A percentile compares a stretch with the other conserved stretches of the same genome.
These are phyloP conservation scores for Kuraishia borneana DNA, from an alignment of 805 yeast genomes.

Conservation along the genomic window DNA sequence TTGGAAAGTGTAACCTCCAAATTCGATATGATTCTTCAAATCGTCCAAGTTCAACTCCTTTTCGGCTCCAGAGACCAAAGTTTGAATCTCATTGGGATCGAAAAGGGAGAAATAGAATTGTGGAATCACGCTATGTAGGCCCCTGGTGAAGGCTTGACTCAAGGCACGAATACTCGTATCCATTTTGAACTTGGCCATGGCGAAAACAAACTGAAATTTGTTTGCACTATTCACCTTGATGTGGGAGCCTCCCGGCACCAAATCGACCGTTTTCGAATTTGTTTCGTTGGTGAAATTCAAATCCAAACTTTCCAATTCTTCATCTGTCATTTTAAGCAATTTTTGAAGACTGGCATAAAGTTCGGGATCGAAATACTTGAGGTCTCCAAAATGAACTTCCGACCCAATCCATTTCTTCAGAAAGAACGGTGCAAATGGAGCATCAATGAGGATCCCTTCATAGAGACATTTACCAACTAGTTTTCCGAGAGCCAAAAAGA, in stretches of 20 bases:
- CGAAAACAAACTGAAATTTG: constrained; percentile 62
- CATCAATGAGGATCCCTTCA: constrained; percentile 71
- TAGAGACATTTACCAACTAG: constrained; percentile 83
- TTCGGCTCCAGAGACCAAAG: constrained; percentile 73
- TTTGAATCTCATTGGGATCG: constrained; percentile 73
- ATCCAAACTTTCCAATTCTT: constrained; percentile 47
- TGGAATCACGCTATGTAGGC: constrained; percentile 57
- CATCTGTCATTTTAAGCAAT: constrained; percentile 40
- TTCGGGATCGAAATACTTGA: constrained; percentile 57
- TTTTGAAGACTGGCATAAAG: constrained; percentile 56
- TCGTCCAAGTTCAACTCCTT: constrained; percentile 63
- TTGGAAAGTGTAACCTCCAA: constrained; percentile 47
- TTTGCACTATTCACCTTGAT: constrained; percentile 49
- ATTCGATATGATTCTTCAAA: constrained; percentile 47
- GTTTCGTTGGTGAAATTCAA: constrained; percentile 59
- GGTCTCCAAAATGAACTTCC: constrained; percentile 70
- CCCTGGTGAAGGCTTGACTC: constrained; percentile 53
- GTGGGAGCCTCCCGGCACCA: constrained; percentile 49
- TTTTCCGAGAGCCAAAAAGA: constrained; percentile 61
- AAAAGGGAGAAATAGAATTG: constrained; percentile 77
- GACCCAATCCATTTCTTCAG: constrained; percentile 44
- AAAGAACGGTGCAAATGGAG: constrained; percentile 80
- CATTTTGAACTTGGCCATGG: constrained; percentile 68
- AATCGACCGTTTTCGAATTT: constrained; percentile 34
- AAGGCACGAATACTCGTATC: constrained; percentile 51